Evolutionary conservation across 768 basidiomycete genomes (phyloP), one percentile per base, ranked within the genome.

Genomic region (Suillus brevipes): DNA sequence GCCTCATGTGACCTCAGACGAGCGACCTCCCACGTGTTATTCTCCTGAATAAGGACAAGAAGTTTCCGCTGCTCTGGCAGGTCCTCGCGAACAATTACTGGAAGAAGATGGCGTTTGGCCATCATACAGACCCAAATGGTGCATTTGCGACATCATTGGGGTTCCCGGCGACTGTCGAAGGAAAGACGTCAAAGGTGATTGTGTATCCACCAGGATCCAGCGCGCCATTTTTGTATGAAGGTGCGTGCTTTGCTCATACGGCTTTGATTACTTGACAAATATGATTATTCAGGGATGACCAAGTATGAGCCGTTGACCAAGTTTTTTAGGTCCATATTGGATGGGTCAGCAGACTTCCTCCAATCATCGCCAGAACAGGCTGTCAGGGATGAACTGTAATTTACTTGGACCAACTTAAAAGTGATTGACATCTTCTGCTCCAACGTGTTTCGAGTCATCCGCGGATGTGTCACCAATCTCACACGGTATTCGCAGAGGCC

Each of bases 61-160:
- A 86, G 70, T 85, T 86, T 53, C 94, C 93, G 1, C 77, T 94
- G 13, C 80, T 94, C 47, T 95, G 92, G 93, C 85, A 89, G 69
- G 87, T 90, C 25, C 83, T 95, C 34, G 86, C 84, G 28, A 91
- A 92, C 72, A 90, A 87, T 68, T 94, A 88, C 78, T 72, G 81
- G 64, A 85, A 85, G 52, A 78, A 85, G 67, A 79, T 94, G 12
- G 81, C 79, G 34, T 87, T 94, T 67, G 89, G 82, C 2, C 81
- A 83, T 36, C 85, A 89, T 70, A 85, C 84, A 42, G 91, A 92
- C 77, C 83, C 86, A 31, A 82, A 89, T 57, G 90, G 88, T 25
- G 81, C 79, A 63, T 82, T 86, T 49, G 85, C 86, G 9, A 78
- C 81, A 0, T 77, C 81, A 31, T 73, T 94, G 64, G 91, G 90